Evolutionary conservation across 352 stramenopile genomes (phyloP), one percentile per base, ranked within the genome.

Genomic region (Poterioochromonas sp.): DNA sequence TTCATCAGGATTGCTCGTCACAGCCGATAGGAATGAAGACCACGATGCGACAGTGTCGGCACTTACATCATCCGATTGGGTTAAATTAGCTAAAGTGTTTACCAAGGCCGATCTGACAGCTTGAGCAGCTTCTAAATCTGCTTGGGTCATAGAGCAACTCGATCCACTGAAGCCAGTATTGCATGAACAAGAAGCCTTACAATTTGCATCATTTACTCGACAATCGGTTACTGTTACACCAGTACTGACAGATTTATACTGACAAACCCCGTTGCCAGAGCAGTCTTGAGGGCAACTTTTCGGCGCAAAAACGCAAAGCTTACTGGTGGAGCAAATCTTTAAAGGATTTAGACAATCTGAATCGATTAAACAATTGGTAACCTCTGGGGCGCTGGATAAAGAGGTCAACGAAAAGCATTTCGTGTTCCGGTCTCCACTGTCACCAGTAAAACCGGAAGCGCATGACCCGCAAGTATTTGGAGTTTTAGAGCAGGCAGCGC

Each of bases 201-300:
- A 73, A 47, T 8, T 32, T 1, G 34, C 5, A 26, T 40, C 35
- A 29, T 15, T 12, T 26, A 73, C 2, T 26, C 8, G 11, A 73
- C 63, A 73, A 43, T 5, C 12, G 29, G 8, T 29, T 3, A 73
- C 63, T 32, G 35, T 20, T 49, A 26, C 8, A 8, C 20, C 63
- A n/a, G 63, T 47, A 22, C 20, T 51, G 3, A 29, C 15, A 5
- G 8, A 47, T 26, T 5, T 26, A 15, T 11, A 35, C 8, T 26
- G 2, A 47, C 63, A 73, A 47, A 26, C 5, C 5, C 63, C 63
- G n/a, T 73, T 11, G 26, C 63, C 63, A 8, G 63, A 73, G 26
- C 58, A 68, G 58, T 68, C 29, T 26, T 68, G 58, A 39, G 15
- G 15, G 58, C 58, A 68, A 20, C 29, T 11, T 40, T 68, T 68